Percentiles rank a stretch among this genome's conserved stretches.
Evolutionary conservation across 1,284 basidiomycete genomes (phyloP).

Genomic region (Coniferiporia sulphurascens): DNA sequence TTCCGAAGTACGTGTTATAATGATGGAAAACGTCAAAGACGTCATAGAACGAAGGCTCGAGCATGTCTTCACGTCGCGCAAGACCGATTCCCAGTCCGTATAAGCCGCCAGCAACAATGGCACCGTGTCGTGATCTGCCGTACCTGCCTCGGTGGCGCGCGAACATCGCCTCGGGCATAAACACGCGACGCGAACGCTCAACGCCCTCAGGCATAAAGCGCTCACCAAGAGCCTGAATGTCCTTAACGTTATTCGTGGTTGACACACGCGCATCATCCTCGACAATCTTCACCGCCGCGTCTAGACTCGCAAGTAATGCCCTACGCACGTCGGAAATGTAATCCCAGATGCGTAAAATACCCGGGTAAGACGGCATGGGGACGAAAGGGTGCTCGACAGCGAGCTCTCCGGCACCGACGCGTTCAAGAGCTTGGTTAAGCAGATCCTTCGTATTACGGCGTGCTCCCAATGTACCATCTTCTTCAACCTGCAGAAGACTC

Average conservation of each 20-base stretch:
- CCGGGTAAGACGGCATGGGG: constrained; percentile 81
- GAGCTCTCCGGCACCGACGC: constrained; percentile 72
- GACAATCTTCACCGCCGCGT: constrained; percentile 74
- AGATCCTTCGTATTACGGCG: constrained; percentile 53
- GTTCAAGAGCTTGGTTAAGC: constrained; percentile 71
- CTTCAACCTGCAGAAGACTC: constrained; percentile 77
- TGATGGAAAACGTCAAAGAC: constrained; percentile 87
- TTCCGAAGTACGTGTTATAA: constrained; percentile 61
- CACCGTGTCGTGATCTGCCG: constrained; percentile 39
- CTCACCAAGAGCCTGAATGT: constrained; percentile 71
- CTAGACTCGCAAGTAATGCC: constrained; percentile 77
- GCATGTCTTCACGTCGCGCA: constrained; percentile 61
- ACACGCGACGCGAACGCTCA: constrained; percentile 78
- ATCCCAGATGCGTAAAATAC: constrained; percentile 82
- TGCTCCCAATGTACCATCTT: constrained; percentile 59
- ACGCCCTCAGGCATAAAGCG: constrained; percentile 77
- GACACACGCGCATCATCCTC: constrained; percentile 80
- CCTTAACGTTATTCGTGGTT: constrained; percentile 67
- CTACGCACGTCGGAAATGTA: constrained; percentile 84
- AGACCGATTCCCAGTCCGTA: constrained; percentile 75
- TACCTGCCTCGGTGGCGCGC: constrained; percentile 46
- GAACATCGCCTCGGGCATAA: constrained; percentile 98
- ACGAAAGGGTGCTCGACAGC: constrained; percentile 47
- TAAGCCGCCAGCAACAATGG: constrained; percentile 66
- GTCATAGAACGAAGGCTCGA: constrained; percentile 74